These are phyloP conservation scores for Colletotrichum euphorbiae DNA, from an alignment of 2,329 filamentous ascomycete genomes.

Conservation along the genomic window DNA sequence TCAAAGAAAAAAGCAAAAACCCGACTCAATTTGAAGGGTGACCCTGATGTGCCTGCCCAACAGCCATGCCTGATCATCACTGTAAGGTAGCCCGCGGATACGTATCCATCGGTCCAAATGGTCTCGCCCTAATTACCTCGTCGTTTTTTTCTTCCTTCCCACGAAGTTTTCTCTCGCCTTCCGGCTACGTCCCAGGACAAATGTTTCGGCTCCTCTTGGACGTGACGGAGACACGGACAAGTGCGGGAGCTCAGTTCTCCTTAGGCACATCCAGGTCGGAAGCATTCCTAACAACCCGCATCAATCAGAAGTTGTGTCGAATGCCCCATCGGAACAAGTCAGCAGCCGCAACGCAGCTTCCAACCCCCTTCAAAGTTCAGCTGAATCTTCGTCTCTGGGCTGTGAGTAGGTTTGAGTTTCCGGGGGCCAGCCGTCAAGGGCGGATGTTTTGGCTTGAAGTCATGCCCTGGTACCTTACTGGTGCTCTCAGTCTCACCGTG, in stretches of 20 bases:
- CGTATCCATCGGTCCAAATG: neutral
- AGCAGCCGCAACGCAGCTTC: slow-evolving; percentile 30
- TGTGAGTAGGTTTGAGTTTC: neutral
- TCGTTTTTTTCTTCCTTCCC: neutral
- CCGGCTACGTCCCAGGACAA: slow-evolving; percentile 32
- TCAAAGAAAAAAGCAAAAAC: slow-evolving; percentile 4
- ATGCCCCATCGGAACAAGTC: slow-evolving; percentile 36
- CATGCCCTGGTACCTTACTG: too few relatives aligned
- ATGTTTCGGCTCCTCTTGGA: slow-evolving; percentile 27
- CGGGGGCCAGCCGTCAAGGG: slow-evolving; percentile 7
- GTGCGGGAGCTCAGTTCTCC: slow-evolving; percentile 15
- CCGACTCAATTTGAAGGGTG: slow-evolving; percentile 23
- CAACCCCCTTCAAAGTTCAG: slow-evolving; percentile 15
- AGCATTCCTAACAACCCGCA: slow-evolving; percentile 34
- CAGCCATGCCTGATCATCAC: neutral
- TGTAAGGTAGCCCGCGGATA: neutral
- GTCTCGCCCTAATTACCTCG: neutral
- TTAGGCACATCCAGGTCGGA: slow-evolving; percentile 37
- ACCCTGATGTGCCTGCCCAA: slow-evolving; percentile 6
- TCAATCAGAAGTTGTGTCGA: slow-evolving; percentile 34
- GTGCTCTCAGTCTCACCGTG: neutral
- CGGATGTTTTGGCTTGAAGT: neutral
- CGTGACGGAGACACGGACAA: slow-evolving; percentile 27
- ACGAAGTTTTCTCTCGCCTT: slow-evolving; percentile 12
- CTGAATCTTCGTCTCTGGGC: neutral